Evolutionary conservation across 805 yeast species (phyloP), one percentile per base, ranked within the genome.

Genomic region (Wickerhamiella azyma): DNA sequence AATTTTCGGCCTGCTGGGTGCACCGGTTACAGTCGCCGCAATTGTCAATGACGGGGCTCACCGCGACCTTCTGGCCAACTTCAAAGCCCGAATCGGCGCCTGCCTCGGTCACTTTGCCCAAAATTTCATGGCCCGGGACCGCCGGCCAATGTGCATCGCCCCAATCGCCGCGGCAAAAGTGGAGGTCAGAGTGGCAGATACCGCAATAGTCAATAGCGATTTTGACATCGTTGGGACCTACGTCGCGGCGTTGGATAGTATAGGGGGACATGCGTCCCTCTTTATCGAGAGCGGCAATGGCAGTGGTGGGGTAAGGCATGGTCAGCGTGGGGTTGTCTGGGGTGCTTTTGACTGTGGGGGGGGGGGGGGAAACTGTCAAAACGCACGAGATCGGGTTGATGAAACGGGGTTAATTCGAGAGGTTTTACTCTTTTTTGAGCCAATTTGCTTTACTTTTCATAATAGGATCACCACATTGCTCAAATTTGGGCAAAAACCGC

Each of bases 31-130:
- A 84, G 13, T 72, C 64, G 46, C 69, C 61, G 66, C 94, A 83
- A 33, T 81, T 66, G 48, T 64, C 66, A 21, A 71, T 67, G 57
- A 75, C 78, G 21, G 92, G 89, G 54, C 94, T 94, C 42, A 81
- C 71, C 46, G 89, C 94, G 24, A 81, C 92, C 52, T 85, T 69
- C 53, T 84, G 79, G 46, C 94, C 94, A 16, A 79, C 59, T 58
- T 69, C 65, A 63, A 69, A 45, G 50, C 66, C 64, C 10, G 59
- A 54, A 9, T 71, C 65, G n/a, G 67, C 53, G 45, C 92, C 94
- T 36, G 80, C 66, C 32, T 45, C 79, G 18, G 50, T 46, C 38
- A 57, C 62, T 33, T 48, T 50, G 13, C 67, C 68, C 30, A 60
- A 54, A 37, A 63, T 61, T 42, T 63, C 79, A 59, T 75, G 79